A percentile compares a stretch with the other conserved stretches of the same genome.
phyloP scores from a whole-genome alignment of 2,329 filamentous ascomycete species.

The Xylaria digitata region DNA sequence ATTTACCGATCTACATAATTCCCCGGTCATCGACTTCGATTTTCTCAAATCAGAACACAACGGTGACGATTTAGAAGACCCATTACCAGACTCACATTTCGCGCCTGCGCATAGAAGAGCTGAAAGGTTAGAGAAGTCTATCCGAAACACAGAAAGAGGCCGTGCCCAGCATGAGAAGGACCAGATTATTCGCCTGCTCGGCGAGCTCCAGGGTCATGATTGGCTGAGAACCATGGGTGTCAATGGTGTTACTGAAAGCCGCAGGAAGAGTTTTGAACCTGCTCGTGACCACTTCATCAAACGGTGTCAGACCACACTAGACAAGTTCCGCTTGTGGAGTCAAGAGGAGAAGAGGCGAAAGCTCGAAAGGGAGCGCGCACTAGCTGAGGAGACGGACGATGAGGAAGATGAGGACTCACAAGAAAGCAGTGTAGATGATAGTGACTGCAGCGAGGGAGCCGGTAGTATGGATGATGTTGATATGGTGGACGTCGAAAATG shows the following conservation, averaged over 20 bases:
- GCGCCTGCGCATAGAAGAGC: slow-evolving; percentile 67
- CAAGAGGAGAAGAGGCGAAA: slow-evolving; percentile 88
- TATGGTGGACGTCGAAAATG: slow-evolving; percentile 42
- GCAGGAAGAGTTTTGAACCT: slow-evolving; percentile 86
- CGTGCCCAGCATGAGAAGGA: slow-evolving; percentile 75
- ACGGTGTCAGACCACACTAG: slow-evolving; percentile 82
- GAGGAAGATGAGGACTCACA: slow-evolving; percentile 50
- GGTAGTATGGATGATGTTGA: slow-evolving; percentile 52
- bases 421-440: slow-evolving; percentile 48
- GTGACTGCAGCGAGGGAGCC: slow-evolving; percentile 40
- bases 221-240: slow-evolving; percentile 95
- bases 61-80: slow-evolving; percentile 60
- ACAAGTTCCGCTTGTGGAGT: slow-evolving; percentile 90
- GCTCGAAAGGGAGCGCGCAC: slow-evolving; percentile 76
- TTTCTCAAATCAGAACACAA: slow-evolving; percentile 62
- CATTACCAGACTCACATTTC: slow-evolving; percentile 66
- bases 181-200: slow-evolving; percentile 74
- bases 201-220: slow-evolving; percentile 88
- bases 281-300: slow-evolving; percentile 86
- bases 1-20: slow-evolving; percentile 67
- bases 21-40: slow-evolving; percentile 66
- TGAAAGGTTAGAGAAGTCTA: slow-evolving; percentile 70
- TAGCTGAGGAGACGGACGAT: slow-evolving; percentile 62
- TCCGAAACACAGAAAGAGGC: slow-evolving; percentile 72
- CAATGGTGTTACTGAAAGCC: slow-evolving; percentile 83